Evolutionary conservation across 1,284 basidiomycete genomes (phyloP).

Genomic region (Tilletia walkeri): DNA sequence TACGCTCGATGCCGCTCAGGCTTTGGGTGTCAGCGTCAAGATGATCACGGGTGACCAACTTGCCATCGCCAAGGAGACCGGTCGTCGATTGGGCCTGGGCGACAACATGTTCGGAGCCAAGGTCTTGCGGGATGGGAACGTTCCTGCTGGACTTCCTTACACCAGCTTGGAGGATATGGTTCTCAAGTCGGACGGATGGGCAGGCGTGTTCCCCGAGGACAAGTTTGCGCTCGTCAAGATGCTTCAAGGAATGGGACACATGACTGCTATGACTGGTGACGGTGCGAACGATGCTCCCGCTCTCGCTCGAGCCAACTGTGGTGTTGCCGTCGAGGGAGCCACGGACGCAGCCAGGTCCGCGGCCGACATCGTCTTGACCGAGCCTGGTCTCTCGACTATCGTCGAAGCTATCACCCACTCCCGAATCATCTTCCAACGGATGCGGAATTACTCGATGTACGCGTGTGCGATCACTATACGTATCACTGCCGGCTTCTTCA

Average conservation of each 20-base stretch:
- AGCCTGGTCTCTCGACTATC: slow-evolving; percentile 93
- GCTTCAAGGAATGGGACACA: slow-evolving; percentile 72
- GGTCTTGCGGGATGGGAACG: slow-evolving; percentile 82
- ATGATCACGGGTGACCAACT: slow-evolving; percentile 99
- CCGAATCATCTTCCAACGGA: slow-evolving; percentile 94
- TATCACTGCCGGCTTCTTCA: slow-evolving; percentile 95
- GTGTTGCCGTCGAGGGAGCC: slow-evolving; percentile 92
- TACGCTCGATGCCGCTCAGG: slow-evolving; percentile 93
- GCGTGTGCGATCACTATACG: slow-evolving; percentile 91
- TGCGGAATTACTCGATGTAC: slow-evolving; percentile 86
- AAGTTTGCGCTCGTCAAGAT: slow-evolving; percentile 91
- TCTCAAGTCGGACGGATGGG: slow-evolving; percentile 84
- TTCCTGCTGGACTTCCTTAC: slow-evolving; percentile 72
- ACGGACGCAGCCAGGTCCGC: slow-evolving; percentile 93
- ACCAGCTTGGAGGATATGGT: slow-evolving; percentile 80
- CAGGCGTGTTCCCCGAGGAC: slow-evolving; percentile 95
- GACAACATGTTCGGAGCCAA: slow-evolving; percentile 84
- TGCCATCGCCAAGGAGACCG: slow-evolving; percentile 98
- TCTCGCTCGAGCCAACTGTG: slow-evolving; percentile 76
- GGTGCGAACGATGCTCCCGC: slow-evolving; percentile 95
- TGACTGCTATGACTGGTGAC: slow-evolving; percentile 72
- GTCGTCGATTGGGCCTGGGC: slow-evolving; percentile 90
- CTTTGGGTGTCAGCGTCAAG: slow-evolving; percentile 96
- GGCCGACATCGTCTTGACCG: slow-evolving; percentile 89
- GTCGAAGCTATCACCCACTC: slow-evolving; percentile 93